Evolutionary conservation across 2,329 filamentous ascomycete species (phyloP).

Genomic region (Lachnellula hyalina): DNA sequence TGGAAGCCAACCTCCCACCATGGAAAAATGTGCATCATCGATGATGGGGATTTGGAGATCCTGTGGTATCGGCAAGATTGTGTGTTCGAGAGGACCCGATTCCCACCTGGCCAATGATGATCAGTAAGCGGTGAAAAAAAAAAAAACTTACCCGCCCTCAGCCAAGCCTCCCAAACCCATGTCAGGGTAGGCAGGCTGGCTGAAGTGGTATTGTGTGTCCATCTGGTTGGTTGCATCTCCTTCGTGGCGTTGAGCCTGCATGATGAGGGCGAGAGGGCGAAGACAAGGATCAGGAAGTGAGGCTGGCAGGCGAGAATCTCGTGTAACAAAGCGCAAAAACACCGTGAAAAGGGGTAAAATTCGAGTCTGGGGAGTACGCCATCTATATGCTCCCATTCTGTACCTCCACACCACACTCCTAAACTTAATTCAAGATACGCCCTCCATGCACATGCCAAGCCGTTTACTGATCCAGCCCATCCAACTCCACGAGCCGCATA

Average conservation of each 20-base stretch:
- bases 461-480: slow-evolving; percentile 63
- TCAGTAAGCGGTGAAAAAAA: too few species aligned
- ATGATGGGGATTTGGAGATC: too few species aligned
- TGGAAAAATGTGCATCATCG: too few species aligned
- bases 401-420: not conserved
- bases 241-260: not conserved
- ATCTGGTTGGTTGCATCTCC: not conserved
- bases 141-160: not conserved
- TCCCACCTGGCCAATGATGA: too few species aligned
- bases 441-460: not conserved
- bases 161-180: not conserved
- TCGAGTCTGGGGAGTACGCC: not conserved
- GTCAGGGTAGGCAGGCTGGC: not conserved
- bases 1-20: too few species aligned
- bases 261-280: not conserved
- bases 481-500: slow-evolving; percentile 76
- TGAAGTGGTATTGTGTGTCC: not conserved
- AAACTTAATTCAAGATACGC: not conserved
- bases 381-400: slow-evolving; percentile 9
- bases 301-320: not conserved
- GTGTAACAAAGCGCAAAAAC: not conserved
- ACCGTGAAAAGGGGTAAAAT: slow-evolving; percentile 1
- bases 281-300: not conserved
- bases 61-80: too few species aligned
- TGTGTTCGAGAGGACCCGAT: too few species aligned